Evolutionary conservation across 2,329 filamentous ascomycete genomes (phyloP), one percentile per base, ranked within the genome.

Genomic region (Aspergillus spinulosporus): DNA sequence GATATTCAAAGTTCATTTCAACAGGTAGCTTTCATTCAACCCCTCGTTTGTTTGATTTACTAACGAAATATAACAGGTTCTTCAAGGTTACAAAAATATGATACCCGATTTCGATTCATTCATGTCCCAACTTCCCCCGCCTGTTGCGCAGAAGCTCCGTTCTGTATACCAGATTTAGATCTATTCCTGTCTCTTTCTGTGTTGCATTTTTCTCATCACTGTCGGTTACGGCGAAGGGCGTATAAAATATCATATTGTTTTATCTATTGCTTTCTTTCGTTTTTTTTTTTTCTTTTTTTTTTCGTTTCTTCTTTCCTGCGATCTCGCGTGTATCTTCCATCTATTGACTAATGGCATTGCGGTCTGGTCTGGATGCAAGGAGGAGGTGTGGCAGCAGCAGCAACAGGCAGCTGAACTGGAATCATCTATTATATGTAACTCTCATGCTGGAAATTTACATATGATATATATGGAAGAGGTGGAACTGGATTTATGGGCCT

Each of bases 1-100:
- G 85, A 87, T 57, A 78, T 91, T 52, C 84, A 88, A 56, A 82
- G 85, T 52, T 84, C 87, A 39, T 95, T 96, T 74, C 86, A 90
- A 69, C 85, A 88, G 74, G 90, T 93, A 72, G 1, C 52, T 42
- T 21, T 42, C 14, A 45, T 52, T 40, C 3, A 28, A 34, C 39
- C n/a, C 7, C 21, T 42, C n/a, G 44, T 36, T n/a, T 15, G 32
- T 28, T 4, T 2, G 21, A 21, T 21, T 28, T 31, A 3, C 14
- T 7, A 29, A 36, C 40, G 51, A 47, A 56, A 44, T 28, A 14
- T 5, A 39, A 28, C 49, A 77, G 74, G 74, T 75, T 48, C 68
- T 79, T 52, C 74, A 76, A 68, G 76, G 77, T 29, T 79, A 79
- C 60, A 75, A 75, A 66, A 72, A 74, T 52, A 67, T 80, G 67